phyloP scores from a whole-genome alignment of 805 yeast genomes.

The Candida boidinii region DNA sequence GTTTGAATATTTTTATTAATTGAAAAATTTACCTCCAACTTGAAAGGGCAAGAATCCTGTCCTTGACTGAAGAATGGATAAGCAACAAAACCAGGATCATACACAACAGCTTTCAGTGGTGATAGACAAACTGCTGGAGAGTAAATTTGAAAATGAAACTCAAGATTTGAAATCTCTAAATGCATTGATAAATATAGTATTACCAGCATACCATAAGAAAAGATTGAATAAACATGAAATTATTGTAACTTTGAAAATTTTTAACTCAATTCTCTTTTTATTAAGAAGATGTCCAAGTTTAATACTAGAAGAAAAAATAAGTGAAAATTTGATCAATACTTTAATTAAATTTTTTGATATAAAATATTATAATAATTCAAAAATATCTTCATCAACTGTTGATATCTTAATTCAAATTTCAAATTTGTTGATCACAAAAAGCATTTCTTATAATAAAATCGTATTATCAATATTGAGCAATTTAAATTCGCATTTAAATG shows the following conservation, averaged over 20 bases:
- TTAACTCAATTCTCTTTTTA: constrained; percentile 17
- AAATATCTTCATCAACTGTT: constrained; percentile 15
- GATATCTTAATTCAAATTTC: constrained; percentile 15
- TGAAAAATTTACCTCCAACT: too few species aligned
- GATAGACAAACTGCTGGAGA: constrained; percentile 18
- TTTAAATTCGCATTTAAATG: too few species aligned
- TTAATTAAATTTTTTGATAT: constrained; percentile 19
- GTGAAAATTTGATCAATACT: constrained; percentile 11
- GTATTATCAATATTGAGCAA: too few species aligned
- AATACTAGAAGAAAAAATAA: constrained; percentile 15
- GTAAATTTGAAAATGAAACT: constrained; percentile 15
- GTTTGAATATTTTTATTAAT: too few species aligned
- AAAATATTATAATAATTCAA: constrained; percentile 12
- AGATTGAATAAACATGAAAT: constrained; percentile 8
- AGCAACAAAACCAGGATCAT: too few species aligned
- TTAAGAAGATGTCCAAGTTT: constrained; percentile 16
- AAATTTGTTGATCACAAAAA: too few species aligned
- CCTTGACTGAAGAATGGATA: too few species aligned
- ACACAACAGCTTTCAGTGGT: constrained; percentile 18
- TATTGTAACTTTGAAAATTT: constrained; percentile 18
- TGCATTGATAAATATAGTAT: constrained; percentile 19
- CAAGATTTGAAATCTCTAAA: constrained; percentile 22
- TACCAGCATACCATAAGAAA: constrained; percentile 16
- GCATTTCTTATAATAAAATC: too few species aligned
- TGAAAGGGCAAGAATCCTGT: too few species aligned